Base-by-base conservation (phyloP, 2,329 filamentous ascomycete species). In the Tolypocladium ophioglossoides region DNA sequence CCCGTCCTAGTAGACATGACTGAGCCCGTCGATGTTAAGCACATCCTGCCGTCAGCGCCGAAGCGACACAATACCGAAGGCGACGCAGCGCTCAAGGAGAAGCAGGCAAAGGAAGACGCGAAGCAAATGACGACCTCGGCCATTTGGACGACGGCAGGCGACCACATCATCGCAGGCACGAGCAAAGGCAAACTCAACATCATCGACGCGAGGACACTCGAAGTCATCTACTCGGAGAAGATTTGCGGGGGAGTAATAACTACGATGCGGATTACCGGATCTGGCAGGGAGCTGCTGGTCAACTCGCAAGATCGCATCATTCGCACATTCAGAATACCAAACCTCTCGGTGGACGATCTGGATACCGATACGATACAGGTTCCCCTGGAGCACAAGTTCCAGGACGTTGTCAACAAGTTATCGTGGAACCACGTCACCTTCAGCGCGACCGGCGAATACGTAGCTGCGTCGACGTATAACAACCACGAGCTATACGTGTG, bases 401-500 rank as follows among this genome's bases (percentile, higher is more conserved):
- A 97, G 69, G 95, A 99, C 66, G 87, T 97, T 4, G 94, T 99
- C 51, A 97, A 99, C 66, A 84, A 88, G 47, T 74, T 97, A 14
- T 91, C 88, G 8, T 99, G 94, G 94, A 99, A 97, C 65, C 91
- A 96, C 65, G 91, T 96, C 55, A 91, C 91, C 0, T 97, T 99
- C 68, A 95, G 90, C 64, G 87, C 89, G 1, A 94, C 89, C 0
- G 91, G 91, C 52, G 94, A 99, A 70, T 97, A 97, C 67, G 91
- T 99, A 41, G 91, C 91, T 27, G 94, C 95, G 0, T 95, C 91
- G 30, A 97, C 94, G 2, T 96, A 91, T 70, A 97, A 97, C 78
- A 99, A 99, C 65, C 91, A 96, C 63, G 92, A 99, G 70, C 88
- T 99, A 59, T 97, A 97, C 71, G 91, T 97, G 32, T 97, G 92